phyloP scores from a whole-genome alignment of 805 yeast genomes.

The Saccharomycopsis javanensis region DNA sequence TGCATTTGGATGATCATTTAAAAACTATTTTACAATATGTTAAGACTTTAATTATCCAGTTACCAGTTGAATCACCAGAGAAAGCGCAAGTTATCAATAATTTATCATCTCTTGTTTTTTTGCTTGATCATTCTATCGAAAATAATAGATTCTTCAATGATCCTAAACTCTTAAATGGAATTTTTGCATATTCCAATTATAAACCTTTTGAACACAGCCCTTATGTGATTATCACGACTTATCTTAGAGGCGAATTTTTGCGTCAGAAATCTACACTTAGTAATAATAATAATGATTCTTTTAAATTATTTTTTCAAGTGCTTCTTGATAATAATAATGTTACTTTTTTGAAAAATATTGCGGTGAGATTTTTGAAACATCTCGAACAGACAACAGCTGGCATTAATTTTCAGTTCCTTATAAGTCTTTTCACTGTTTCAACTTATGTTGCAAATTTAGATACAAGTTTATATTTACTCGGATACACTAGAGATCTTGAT shows the following conservation, averaged over 20 bases:
- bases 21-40: background rate
- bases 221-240: constrained; percentile 7
- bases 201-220: constrained; percentile 5
- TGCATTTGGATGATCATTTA: constrained; percentile 6
- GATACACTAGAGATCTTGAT: background rate
- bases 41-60: background rate
- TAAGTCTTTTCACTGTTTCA: background rate
- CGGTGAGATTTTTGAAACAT: background rate
- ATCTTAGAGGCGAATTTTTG: constrained; percentile 16
- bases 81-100: background rate
- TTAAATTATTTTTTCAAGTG: constrained; percentile 1
- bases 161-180: constrained; percentile 1
- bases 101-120: constrained; percentile 4
- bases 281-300: constrained; percentile 9
- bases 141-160: constrained; percentile 13
- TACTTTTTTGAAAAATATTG: background rate
- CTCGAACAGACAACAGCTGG: constrained; percentile 1
- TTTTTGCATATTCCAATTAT: constrained; percentile 4
- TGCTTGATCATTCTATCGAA: constrained; percentile 12
- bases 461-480: background rate
- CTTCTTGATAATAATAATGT: background rate
- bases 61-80: constrained; percentile 1
- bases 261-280: constrained; percentile 4
- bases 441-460: background rate
- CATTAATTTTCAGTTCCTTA: constrained; percentile 5